Conservation (phyloP, 306 rosid genomes). For the Fragaria iinumae region DNA sequence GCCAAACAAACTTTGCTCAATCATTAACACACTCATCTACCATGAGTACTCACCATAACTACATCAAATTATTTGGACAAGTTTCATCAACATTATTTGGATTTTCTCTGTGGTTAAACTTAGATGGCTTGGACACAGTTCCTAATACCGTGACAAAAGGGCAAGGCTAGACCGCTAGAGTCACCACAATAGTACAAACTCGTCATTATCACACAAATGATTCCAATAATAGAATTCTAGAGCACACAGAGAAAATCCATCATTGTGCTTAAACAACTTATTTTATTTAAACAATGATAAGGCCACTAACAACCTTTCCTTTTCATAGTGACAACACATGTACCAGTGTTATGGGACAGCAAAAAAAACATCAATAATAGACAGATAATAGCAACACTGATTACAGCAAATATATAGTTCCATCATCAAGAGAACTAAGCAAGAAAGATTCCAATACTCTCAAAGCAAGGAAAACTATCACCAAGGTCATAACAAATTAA, state of each 20-base stretch:
- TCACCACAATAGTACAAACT: no score
- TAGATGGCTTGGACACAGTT: no score
- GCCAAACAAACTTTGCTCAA: no score
- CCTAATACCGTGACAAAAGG: no score
- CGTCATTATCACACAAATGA: no score
- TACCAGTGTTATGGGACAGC: neutral
- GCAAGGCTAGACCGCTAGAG: no score
- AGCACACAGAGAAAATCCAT: neutral
- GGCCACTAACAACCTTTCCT: neutral
- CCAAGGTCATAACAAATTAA: conserved; percentile 1
- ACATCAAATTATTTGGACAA: no score
- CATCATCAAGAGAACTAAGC: neutral
- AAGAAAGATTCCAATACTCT: conserved; percentile 2
- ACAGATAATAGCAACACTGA: neutral
- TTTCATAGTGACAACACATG: neutral
- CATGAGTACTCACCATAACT: no score
- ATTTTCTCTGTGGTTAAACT: no score
- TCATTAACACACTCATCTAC: no score
- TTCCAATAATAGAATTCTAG: no score
- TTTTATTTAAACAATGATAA: neutral
- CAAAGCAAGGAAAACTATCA: conserved; percentile 18
- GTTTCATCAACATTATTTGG: no score
- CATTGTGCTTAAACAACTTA: neutral
- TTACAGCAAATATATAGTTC: neutral
- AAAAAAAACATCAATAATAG: neutral